Evolutionary conservation across 495 filamentous ascomycete genomes (phyloP).

Genomic region (Penicillium parvum): DNA sequence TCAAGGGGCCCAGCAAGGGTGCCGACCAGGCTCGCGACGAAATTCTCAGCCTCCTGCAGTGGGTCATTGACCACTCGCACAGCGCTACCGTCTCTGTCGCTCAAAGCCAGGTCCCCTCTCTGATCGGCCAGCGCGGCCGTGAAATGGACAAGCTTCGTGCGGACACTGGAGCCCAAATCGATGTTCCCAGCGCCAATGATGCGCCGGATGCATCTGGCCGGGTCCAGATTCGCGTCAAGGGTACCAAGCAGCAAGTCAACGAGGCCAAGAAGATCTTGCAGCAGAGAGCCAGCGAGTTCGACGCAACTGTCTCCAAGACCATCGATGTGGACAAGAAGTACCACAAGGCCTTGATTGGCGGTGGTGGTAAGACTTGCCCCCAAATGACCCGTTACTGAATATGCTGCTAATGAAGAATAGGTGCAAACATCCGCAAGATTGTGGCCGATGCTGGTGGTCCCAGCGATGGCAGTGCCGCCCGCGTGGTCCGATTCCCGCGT

Average conservation of each 20-base stretch:
- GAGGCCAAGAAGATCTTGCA: conserved; percentile 84
- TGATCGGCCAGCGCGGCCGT: conserved; percentile 85
- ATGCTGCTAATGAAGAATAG: conserved; percentile 49
- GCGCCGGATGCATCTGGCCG: conserved; percentile 55
- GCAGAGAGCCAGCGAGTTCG: conserved; percentile 77
- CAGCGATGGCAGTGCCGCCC: conserved; percentile 72
- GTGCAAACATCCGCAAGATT: conserved; percentile 80
- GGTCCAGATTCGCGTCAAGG: conserved; percentile 84
- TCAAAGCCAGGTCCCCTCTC: conserved; percentile 76
- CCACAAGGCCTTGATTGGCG: conserved; percentile 85
- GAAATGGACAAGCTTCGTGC: conserved; percentile 88
- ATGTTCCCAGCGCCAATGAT: conserved; percentile 70
- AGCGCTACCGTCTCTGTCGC: conserved; percentile 76
- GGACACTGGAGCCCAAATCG: conserved; percentile 77
- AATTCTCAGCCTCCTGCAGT: conserved; percentile 79
- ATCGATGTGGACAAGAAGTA: conserved; percentile 87
- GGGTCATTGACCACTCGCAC: conserved; percentile 77
- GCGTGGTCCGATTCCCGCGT: conserved; percentile 88
- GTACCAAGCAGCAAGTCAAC: conserved; percentile 82
- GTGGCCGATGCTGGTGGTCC: conserved; percentile 84
- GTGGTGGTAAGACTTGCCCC: conserved; percentile 61
- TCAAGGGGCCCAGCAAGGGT: conserved; percentile 86
- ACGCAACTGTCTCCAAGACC: conserved; percentile 76
- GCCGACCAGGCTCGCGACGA: conserved; percentile 89
- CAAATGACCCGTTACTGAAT: neutral